Conservation (phyloP, 2,329 filamentous ascomycete species). For the Xylariales sp. region DNA sequence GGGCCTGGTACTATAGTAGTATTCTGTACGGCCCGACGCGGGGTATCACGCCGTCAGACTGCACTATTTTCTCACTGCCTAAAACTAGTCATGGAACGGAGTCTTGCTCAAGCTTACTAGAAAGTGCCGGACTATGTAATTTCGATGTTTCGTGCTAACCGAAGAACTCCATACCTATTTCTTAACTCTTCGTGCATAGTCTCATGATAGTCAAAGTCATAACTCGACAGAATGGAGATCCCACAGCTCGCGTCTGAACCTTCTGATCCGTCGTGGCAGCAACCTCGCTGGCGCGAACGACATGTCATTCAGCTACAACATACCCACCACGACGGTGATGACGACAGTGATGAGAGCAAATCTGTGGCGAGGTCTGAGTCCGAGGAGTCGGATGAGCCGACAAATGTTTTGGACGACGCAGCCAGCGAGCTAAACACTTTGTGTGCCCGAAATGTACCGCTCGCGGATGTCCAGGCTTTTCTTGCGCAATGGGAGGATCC, state of each 20-base stretch:
- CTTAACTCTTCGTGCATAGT: background rate
- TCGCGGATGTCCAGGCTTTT: background rate
- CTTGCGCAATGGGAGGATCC: background rate
- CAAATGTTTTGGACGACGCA: background rate
- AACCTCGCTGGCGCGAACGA: background rate
- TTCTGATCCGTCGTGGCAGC: background rate
- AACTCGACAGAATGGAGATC: background rate
- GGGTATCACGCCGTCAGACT: background rate
- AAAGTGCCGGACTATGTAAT: background rate
- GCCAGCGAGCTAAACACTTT: background rate
- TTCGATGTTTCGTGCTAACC: background rate
- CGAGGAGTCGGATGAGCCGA: background rate
- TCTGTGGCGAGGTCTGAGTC: too few relatives aligned
- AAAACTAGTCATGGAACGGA: background rate
- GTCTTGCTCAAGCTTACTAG: background rate
- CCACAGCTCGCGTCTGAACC: background rate
- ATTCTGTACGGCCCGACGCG: too few relatives aligned
- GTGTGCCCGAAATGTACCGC: background rate
- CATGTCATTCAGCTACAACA: background rate
- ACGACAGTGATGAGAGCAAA: too few relatives aligned
- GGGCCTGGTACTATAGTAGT: too few relatives aligned
- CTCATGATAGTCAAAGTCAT: background rate
- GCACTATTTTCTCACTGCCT: background rate
- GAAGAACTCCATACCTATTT: background rate
- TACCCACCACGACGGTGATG: background rate